These are phyloP conservation scores for Candida peoriensis DNA, from an alignment of 805 yeast species.

Conservation along the genomic window DNA sequence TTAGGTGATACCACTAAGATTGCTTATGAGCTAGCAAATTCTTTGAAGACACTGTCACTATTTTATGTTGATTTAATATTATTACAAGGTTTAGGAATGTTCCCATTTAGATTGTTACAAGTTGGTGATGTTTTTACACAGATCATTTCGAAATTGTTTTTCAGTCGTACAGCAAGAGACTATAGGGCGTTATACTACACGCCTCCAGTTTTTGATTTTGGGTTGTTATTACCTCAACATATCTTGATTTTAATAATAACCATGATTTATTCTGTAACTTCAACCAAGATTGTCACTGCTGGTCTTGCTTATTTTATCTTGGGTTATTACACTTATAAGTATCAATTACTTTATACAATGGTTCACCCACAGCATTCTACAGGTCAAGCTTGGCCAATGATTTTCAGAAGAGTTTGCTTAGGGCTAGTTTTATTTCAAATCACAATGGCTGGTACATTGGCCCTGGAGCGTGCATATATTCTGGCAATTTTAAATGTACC, in stretches of 20 bases:
- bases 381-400: slow-evolving; percentile 93
- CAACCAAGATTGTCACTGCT: slow-evolving; percentile 79
- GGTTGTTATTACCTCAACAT: slow-evolving; percentile 88
- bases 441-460: slow-evolving; percentile 89
- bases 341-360: slow-evolving; percentile 83
- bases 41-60: slow-evolving; percentile 71
- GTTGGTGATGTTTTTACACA: slow-evolving; percentile 74
- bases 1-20: slow-evolving; percentile 85
- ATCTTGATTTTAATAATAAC: slow-evolving; percentile 79
- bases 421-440: slow-evolving; percentile 83
- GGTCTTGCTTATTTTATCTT: slow-evolving; percentile 79
- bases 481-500: slow-evolving; percentile 72
- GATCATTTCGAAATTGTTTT: slow-evolving; percentile 57
- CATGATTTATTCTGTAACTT: slow-evolving; percentile 81
- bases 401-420: slow-evolving; percentile 73
- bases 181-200: slow-evolving; percentile 58
- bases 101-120: slow-evolving; percentile 81
- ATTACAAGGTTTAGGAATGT: slow-evolving; percentile 81
- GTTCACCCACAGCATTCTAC: slow-evolving; percentile 96
- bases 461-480: slow-evolving; percentile 70
- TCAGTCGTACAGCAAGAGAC: slow-evolving; percentile 76
- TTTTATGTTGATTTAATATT: slow-evolving; percentile 87
- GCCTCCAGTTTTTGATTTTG: slow-evolving; percentile 92
- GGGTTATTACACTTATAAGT: slow-evolving; percentile 87
- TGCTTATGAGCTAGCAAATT: slow-evolving; percentile 81